Percentiles rank a stretch among this genome's conserved stretches.
Evolutionary conservation across 73 alveolate genomes (phyloP).

Genomic region (Stentor roeselii): DNA sequence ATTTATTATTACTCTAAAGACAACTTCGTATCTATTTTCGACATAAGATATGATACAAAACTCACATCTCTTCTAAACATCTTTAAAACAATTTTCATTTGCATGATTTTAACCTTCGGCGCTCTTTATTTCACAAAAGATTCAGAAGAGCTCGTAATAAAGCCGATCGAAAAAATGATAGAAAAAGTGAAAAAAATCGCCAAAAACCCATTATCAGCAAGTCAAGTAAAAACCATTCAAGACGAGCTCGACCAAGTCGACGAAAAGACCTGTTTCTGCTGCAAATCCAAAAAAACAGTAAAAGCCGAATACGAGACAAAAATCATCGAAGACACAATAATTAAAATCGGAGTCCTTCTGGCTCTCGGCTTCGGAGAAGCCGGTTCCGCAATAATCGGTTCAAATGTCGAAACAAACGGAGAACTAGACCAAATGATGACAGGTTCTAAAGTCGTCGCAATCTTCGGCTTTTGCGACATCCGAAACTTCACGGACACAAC

Average conservation of each 20-base stretch:
- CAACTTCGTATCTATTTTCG: not conserved
- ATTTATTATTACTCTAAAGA: not conserved
- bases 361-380: conserved; percentile 98
- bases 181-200: conserved; percentile 59
- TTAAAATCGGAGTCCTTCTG: conserved; percentile 92
- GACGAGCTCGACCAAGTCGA: not conserved
- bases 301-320: conserved; percentile 69
- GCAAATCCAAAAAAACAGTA: not conserved
- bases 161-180: conserved; percentile 68
- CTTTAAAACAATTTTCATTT: conserved; percentile 53
- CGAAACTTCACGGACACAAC: conserved; percentile 97
- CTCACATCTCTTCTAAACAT: conserved; percentile 32
- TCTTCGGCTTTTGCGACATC: conserved; percentile 97
- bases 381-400: conserved; percentile 89
- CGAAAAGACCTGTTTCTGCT: not conserved
- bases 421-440: conserved; percentile 95
- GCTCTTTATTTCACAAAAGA: conserved; percentile 59
- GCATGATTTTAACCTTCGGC: conserved; percentile 55
- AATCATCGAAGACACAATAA: conserved; percentile 84
- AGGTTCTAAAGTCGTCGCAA: conserved; percentile 89
- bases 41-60: conserved; percentile 14
- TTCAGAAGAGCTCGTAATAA: conserved; percentile 58
- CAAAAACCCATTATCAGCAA: conserved; percentile 62
- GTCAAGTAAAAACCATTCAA: not conserved
- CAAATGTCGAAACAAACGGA: conserved; percentile 84